These are phyloP conservation scores for Aspergillus novoparasiticus DNA, from an alignment of 2,329 filamentous ascomycete species.

Conservation along the genomic window DNA sequence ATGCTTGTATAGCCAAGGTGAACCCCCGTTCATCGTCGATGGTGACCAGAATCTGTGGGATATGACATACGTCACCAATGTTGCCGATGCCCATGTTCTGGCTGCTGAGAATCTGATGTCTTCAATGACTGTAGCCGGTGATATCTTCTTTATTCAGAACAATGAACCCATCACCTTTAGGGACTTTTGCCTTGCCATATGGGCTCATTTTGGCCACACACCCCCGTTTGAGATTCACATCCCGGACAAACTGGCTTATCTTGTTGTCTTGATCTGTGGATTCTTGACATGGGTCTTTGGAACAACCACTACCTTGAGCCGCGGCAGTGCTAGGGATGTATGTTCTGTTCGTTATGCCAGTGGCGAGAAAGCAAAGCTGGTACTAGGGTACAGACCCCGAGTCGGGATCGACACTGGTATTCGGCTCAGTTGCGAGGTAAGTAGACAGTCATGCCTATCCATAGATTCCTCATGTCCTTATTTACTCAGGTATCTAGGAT, in stretches of 20 bases:
- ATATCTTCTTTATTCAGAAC: slow-evolving; percentile 51
- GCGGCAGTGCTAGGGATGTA: slow-evolving; percentile 59
- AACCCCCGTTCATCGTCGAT: slow-evolving; percentile 47
- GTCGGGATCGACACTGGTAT: slow-evolving; percentile 57
- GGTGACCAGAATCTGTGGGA: slow-evolving; percentile 48
- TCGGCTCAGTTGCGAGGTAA: slow-evolving; percentile 51
- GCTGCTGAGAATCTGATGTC: slow-evolving; percentile 47
- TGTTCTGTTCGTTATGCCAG: slow-evolving; percentile 56
- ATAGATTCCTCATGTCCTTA: background rate
- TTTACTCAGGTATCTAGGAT: slow-evolving; percentile 26
- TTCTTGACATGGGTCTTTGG: slow-evolving; percentile 51
- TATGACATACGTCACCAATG: slow-evolving; percentile 46
- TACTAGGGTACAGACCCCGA: slow-evolving; percentile 57
- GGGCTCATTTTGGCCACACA: slow-evolving; percentile 51
- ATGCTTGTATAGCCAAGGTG: slow-evolving; percentile 47
- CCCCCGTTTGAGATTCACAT: slow-evolving; percentile 53
- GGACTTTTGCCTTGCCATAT: slow-evolving; percentile 48
- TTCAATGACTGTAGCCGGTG: slow-evolving; percentile 43
- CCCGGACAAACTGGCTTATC: slow-evolving; percentile 52
- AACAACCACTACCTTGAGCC: slow-evolving; percentile 49
- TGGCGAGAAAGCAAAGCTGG: slow-evolving; percentile 52
- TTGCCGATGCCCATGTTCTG: slow-evolving; percentile 49
- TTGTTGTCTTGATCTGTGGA: slow-evolving; percentile 52
- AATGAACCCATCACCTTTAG: slow-evolving; percentile 50
- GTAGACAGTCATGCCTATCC: slow-evolving; percentile 11